A percentile compares a stretch with the other conserved stretches of the same genome.
phyloP scores from a whole-genome alignment of 2,329 filamentous ascomycete genomes.

The Chrysoporthe cubensis region DNA sequence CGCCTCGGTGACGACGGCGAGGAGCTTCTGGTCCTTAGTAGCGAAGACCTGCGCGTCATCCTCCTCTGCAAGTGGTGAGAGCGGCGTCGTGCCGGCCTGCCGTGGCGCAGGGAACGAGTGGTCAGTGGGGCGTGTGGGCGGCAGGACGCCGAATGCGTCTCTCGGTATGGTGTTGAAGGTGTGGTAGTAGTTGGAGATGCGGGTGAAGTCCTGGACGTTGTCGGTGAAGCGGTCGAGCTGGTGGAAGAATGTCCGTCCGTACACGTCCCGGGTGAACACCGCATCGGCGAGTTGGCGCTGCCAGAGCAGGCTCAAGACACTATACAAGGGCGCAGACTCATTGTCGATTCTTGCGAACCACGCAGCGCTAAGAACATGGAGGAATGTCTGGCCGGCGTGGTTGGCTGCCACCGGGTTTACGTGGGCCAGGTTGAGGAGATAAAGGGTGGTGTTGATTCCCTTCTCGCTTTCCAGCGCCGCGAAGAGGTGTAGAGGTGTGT shows the following conservation, averaged over 20 bases:
- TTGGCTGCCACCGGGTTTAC: constrained; percentile 42
- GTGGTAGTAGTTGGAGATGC: constrained; percentile 31
- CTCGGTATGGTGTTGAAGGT: constrained; percentile 38
- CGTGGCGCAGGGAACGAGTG: constrained; percentile 11
- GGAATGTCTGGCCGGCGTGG: constrained; percentile 52
- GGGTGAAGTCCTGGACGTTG: constrained; percentile 39
- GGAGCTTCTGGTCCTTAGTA: constrained; percentile 40
- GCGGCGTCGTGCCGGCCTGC: constrained; percentile 26
- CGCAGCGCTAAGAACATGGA: constrained; percentile 46
- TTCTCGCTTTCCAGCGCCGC: constrained; percentile 41
- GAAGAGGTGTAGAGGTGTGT: constrained; percentile 52
- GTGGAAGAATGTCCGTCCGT: constrained; percentile 59
- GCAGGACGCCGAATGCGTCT: constrained; percentile 53
- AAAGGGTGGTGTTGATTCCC: constrained; percentile 32
- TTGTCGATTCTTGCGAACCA: constrained; percentile 40
- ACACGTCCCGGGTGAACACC: constrained; percentile 44
- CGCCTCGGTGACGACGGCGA: constrained; percentile 43
- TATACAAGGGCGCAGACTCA: constrained; percentile 33
- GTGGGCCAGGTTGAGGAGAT: constrained; percentile 32
- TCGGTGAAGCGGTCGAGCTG: constrained; percentile 36
- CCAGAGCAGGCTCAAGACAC: constrained; percentile 41
- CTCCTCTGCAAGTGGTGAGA: constrained; percentile 30
- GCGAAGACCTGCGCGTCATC: constrained; percentile 32
- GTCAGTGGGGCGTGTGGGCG: constrained; percentile 31
- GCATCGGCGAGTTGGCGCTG: not conserved